These are phyloP conservation scores for Fusarium sarcochroum DNA, from an alignment of 2,329 filamentous ascomycete genomes.

Conservation along the genomic window DNA sequence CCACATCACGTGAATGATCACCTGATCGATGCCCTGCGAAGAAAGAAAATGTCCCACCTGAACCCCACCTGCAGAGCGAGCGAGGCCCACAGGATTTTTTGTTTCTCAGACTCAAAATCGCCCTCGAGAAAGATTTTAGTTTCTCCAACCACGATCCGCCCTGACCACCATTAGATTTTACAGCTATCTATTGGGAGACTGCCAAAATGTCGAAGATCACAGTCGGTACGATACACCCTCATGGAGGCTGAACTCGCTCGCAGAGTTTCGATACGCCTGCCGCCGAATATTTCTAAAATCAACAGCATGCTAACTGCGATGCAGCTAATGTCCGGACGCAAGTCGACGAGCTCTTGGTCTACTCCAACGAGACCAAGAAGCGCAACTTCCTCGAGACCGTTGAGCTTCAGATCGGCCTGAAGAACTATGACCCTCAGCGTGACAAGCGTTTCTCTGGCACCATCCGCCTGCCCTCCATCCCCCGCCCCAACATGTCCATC, in stretches of 20 bases:
- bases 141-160: conserved; percentile 49
- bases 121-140: conserved; percentile 35
- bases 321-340: conserved; percentile 93
- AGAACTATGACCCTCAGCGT: conserved; percentile 99
- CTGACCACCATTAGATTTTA: conserved; percentile 78
- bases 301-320: conserved; percentile 55
- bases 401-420: conserved; percentile 92
- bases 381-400: conserved; percentile 97
- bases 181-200: conserved; percentile 85
- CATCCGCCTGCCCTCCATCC: conserved; percentile 92
- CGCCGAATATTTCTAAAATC: background rate
- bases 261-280: background rate
- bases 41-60: background rate
- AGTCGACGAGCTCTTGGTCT: conserved; percentile 93
- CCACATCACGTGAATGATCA: conserved; percentile 50
- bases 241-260: background rate
- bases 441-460: conserved; percentile 99
- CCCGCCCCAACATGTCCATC: conserved; percentile 91
- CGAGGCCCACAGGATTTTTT: conserved; percentile 47
- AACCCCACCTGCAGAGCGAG: conserved; percentile 38
- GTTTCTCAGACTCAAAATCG: conserved; percentile 44
- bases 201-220: conserved; percentile 90
- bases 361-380: conserved; percentile 96
- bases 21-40: conserved; percentile 56
- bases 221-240: conserved; percentile 67